Base-by-base conservation (phyloP, 2,329 filamentous ascomycete species). In the Albifimbria verrucaria region DNA sequence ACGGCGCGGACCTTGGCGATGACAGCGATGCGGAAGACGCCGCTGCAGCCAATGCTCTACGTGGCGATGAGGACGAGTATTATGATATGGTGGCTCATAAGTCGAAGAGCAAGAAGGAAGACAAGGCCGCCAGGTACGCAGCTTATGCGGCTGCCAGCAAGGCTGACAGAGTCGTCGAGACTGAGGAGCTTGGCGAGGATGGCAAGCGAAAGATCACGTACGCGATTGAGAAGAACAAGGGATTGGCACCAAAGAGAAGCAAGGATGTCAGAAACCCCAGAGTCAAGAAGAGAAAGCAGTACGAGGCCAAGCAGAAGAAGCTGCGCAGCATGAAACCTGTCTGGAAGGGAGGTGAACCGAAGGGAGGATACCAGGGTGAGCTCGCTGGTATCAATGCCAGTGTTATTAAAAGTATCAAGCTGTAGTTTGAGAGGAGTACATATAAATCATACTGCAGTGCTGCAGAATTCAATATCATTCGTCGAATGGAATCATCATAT, bases 281-380 rank as follows among this genome's bases (percentile, higher is more conserved):
- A 70, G 93, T 97, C 59, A 99, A 97, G 88, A 97, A 97, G 88
- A 86, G 91, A 73, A 91, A 91, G 85, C 92, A 91, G 84, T 99
- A 85, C 71, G 92, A 95, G 68, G 88, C 92, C 72, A 97, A 96
- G 82, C 89, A 93, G 83, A 97, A 97, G 89, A 97, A 97, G 81
- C 74, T 97, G 67, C 85, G 84, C 65, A 93, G 88, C 68, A 90
- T 92, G 77, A 90, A 89, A 76, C 83, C 89, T 9, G 79, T 90
- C 15, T 97, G 92, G 77, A 90, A 92, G 72, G 90, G 90, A 60
- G 89, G 90, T 56, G 86, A 95, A 75, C 86, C 89, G 62, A 84
- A 83, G 66, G 89, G 91, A 65, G 89, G 92, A 51, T 99, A 99
- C 76, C 84, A 84, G 59, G 94, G 94, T 75, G 94, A 97, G 72